phyloP scores from a whole-genome alignment of 345 rosid species.

The rapeseed (Brassica napus) region Da-Ae NC_063442.1:32809001-32809500 shows the following conservation, averaged over 20 bases:
- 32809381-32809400: conserved; percentile 57
- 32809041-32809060: conserved; percentile 26
- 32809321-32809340: conserved; percentile 75
- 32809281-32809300: conserved; percentile 79
- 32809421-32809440: conserved; percentile 49
- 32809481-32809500: background rate
- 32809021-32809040: conserved; percentile 45
- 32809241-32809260: conserved; percentile 68
- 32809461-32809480: background rate
- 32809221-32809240: conserved; percentile 62
- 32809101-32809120: conserved; percentile 12
- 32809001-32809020: conserved; percentile 41
- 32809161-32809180: conserved; percentile 57
- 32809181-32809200: conserved; percentile 74
- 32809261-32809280: conserved; percentile 77
- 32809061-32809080: conserved; percentile 20
- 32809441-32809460: conserved; percentile 54
- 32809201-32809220: conserved; percentile 46
- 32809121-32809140: conserved; percentile 55
- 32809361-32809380: conserved; percentile 73
- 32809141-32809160: conserved; percentile 29
- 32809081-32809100: conserved; percentile 12
- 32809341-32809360: conserved; percentile 84
- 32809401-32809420: conserved; percentile 51
- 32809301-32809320: conserved; percentile 86